These are phyloP conservation scores for Naganishia randhawae DNA, from an alignment of 768 basidiomycete genomes.

Conservation along the genomic window DNA sequence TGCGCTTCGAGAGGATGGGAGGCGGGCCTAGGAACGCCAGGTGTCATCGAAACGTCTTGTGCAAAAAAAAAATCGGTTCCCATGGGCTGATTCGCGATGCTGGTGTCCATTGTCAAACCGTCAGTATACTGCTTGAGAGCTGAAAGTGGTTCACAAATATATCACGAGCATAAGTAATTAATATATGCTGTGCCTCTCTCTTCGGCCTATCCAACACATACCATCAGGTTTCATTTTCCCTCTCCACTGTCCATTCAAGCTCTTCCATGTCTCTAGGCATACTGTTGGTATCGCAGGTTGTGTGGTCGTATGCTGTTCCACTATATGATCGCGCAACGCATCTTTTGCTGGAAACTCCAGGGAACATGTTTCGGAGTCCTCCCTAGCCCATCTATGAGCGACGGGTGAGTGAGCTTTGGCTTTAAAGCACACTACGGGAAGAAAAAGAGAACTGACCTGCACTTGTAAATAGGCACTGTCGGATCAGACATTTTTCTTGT, in stretches of 20 bases:
- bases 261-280: conserved; percentile 1
- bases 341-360: background rate
- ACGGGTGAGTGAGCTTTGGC: too few species aligned
- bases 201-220: background rate
- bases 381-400: too few species aligned
- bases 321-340: background rate
- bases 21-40: background rate
- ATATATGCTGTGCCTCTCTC: background rate
- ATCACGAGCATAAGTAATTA: background rate
- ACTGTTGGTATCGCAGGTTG: background rate
- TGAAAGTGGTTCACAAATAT: too few species aligned
- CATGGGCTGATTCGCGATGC: background rate
- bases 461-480: too few species aligned
- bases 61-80: background rate
- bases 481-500: too few species aligned
- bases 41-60: background rate
- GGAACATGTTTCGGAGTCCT: background rate
- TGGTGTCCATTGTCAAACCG: too few species aligned
- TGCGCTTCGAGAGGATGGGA: conserved; percentile 1
- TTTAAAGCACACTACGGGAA: too few species aligned
- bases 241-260: background rate
- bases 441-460: too few species aligned
- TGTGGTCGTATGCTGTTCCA: background rate
- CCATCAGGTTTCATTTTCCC: background rate
- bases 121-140: too few species aligned